Base-by-base conservation (phyloP, 306 rosid species). In the Gillenia trifoliata region DNA sequence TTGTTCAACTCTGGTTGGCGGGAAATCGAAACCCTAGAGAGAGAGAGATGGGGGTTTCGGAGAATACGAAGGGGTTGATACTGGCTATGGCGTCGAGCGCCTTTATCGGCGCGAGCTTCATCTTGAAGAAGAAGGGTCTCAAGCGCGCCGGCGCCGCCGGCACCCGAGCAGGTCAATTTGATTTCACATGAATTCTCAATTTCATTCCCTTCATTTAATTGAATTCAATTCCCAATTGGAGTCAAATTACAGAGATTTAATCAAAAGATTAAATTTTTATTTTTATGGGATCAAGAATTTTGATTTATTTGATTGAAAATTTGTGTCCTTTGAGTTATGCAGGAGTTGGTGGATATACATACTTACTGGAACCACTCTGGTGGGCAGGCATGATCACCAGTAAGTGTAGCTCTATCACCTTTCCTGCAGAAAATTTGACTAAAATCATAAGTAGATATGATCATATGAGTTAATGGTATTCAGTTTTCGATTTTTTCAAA, bases 341-440 rank as follows among this genome's bases (percentile, higher is more conserved):
- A 94, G 98, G 98, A 63, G 83, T 86, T 68, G 97, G 98, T 3
- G 98, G 98, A 23, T 87, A 91, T 79, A 86, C 96, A 38, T 94
- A 94, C 82, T 77, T 94, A 55, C 57, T 92, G 40, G 96, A 94
- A 86, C 98, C 98, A 29, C 92, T 94, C 61, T 94, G 98, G 98
- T 94, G 98, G 98, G 90, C 86, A 23, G 98, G 98, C 81, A 88
- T 94, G 98, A 83, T 91, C 75, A 91, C 93, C 54, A 94, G 98
- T 94, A 90, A 75, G 95, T 88, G 43, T 62, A 55, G 52, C 74
- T 75, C 61, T n/a, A 10, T 3, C 23, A n/a, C 66, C 54, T 7
- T 43, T 70, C 36, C 49, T 68, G 47, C 19, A 7, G 56, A 30
- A 34, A 64, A 20, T 17, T 52, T 1, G 57, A 59, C 67, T 36